Evolutionary conservation across 306 rosid species (phyloP).

Genomic region (Ormosia semicastrata): DNA sequence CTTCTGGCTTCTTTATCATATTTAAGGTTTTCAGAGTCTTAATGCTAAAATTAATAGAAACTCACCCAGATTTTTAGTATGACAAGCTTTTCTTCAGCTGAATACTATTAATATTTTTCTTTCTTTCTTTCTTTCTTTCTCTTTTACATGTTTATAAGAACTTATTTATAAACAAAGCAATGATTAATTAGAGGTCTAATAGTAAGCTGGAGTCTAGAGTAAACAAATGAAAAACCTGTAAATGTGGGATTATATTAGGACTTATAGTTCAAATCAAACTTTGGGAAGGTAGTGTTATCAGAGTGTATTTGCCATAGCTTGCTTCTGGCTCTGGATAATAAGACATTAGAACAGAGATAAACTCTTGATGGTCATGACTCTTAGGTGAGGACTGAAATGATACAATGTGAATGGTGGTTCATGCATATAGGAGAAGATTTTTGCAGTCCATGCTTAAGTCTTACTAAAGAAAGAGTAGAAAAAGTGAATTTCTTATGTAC

Average conservation of each 20-base stretch:
- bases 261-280: neutral
- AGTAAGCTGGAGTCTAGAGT: slow-evolving; percentile 2
- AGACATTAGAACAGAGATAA: slow-evolving; percentile 4
- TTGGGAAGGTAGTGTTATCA: neutral
- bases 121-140: neutral
- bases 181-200: neutral
- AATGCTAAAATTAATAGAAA: neutral
- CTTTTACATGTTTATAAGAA: neutral
- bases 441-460: neutral
- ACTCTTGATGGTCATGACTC: neutral
- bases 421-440: neutral
- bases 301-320: neutral
- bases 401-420: neutral
- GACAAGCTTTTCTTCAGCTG: neutral
- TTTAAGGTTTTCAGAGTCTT: neutral
- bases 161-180: neutral
- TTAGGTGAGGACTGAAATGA: slow-evolving; percentile 2
- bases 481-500: neutral
- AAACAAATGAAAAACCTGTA: slow-evolving; percentile 4
- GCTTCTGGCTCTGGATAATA: slow-evolving; percentile 10
- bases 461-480: neutral
- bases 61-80: neutral
- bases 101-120: neutral
- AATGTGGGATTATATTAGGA: slow-evolving; percentile 14
- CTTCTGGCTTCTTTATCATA: neutral